phyloP scores from a whole-genome alignment of 2,329 filamentous ascomycete genomes.

The Grosmannia clavigera region DNA sequence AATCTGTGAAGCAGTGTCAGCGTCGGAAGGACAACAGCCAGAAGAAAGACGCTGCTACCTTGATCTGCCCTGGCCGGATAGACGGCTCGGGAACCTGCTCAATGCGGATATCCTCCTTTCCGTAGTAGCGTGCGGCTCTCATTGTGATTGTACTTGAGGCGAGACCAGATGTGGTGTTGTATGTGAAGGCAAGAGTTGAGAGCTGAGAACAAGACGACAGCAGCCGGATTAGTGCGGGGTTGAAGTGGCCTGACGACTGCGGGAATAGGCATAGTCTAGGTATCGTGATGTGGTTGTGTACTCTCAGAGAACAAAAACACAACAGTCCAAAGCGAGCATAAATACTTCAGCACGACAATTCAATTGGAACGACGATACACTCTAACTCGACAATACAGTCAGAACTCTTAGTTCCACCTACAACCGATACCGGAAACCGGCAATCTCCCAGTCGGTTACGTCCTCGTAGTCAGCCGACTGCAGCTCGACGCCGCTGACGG shows the following conservation, averaged over 20 bases:
- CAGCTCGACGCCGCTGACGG: slow-evolving; percentile 24
- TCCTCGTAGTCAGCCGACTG: slow-evolving; percentile 39
- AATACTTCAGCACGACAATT: no score
- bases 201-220: no score
- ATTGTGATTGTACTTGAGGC: background rate
- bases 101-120: slow-evolving; percentile 3
- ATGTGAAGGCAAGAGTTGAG: no score
- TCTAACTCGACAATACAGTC: no score
- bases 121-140: slow-evolving; percentile 3
- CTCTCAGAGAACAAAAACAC: no score
- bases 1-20: background rate
- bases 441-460: slow-evolving; percentile 45
- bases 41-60: background rate
- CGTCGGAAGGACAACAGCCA: background rate
- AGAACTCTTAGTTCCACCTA: background rate
- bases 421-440: slow-evolving; percentile 44
- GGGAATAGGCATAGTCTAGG: no score
- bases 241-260: no score
- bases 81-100: background rate
- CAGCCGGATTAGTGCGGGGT: no score
- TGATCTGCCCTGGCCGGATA: background rate
- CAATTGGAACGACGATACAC: no score
- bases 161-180: no score
- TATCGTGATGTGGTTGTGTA: no score
- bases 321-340: no score